Evolutionary conservation across 257 asterid species (phyloP), one percentile per base, ranked within the genome.

Genomic region (Solanum chmielewskii): DNA sequence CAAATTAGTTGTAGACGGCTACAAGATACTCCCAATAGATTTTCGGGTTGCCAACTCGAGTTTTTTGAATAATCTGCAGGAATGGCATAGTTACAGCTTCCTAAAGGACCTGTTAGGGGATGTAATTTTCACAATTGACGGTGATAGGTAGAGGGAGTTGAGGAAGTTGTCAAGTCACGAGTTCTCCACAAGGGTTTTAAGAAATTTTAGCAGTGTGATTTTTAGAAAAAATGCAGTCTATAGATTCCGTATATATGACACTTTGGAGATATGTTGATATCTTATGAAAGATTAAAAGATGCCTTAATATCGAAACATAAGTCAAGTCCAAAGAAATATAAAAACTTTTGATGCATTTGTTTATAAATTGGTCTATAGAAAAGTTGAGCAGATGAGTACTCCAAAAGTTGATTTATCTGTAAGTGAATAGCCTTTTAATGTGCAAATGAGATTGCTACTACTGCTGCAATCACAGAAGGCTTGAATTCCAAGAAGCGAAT

Each of bases 201-300:
- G 96, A 86, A 94, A 95, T 87, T 92, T 91, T 73, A 95, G 97
- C 86, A 90, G 5, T 39, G 90, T 89, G 9, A 92, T 92, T 78
- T 95, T 93, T 75, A 89, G 89, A 83, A 87, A 84, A 89, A 92
- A 92, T 71, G 94, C 69, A 11, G 90, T 60, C 94, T 70, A 52
- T 93, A 80, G 92, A 90, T 86, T 92, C 93, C 3, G 88, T 93
- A 14, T 92, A 89, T 80, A 92, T 90, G 90, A 89, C 93, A 25
- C 69, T 86, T 11, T 85, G 92, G 89, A 89, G 95, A 85, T 93
- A 92, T 44, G 93, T 92, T 25, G 95, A 93, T 83, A 31, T 92
- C 60, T 44, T 62, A 5, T 93, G 95, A 94, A 91, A 81, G 90
- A 87, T 92, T 20, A 93, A 93, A 88, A 91, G 80, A 88, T 74